phyloP scores from a whole-genome alignment of 345 rosid species.

The Hibiscus trionum region DNA sequence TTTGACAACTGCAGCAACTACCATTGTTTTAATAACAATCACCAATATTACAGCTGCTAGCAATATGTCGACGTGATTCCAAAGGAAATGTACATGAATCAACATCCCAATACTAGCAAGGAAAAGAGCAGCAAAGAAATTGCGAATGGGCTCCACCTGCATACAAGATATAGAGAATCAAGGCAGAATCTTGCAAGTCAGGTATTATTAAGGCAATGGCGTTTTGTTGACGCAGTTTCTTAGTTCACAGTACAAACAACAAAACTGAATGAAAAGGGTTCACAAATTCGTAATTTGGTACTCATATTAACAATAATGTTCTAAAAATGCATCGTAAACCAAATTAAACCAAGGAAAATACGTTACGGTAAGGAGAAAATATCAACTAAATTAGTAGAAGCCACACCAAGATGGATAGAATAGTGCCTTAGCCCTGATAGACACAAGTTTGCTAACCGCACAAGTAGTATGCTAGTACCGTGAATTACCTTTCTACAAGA shows the following conservation, averaged over 20 bases:
- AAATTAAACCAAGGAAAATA: neutral
- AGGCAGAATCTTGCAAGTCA: neutral
- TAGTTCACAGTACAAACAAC: neutral
- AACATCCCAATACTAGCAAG: slow-evolving; percentile 78
- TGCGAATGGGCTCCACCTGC: neutral
- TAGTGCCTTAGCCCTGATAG: neutral
- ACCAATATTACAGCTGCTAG: slow-evolving; percentile 62
- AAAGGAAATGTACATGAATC: slow-evolving; percentile 64
- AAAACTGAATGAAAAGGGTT: neutral
- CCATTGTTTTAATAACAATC: slow-evolving; percentile 47
- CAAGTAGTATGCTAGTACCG: neutral
- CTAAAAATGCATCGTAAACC: neutral
- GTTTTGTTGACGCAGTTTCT: neutral
- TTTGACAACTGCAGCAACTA: slow-evolving; percentile 50
- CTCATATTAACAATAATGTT: neutral
- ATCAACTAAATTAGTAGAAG: neutral
- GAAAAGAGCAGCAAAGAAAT: slow-evolving; percentile 65
- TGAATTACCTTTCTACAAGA: slow-evolving; percentile 2
- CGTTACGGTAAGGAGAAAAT: neutral
- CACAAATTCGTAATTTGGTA: neutral
- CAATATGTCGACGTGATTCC: slow-evolving; percentile 70
- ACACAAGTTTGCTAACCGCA: neutral
- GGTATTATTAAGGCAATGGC: neutral
- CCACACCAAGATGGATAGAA: neutral
- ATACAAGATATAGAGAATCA: neutral